Base-by-base conservation (phyloP, 1,284 basidiomycete genomes). In the Moesziomyces sp. region DNA sequence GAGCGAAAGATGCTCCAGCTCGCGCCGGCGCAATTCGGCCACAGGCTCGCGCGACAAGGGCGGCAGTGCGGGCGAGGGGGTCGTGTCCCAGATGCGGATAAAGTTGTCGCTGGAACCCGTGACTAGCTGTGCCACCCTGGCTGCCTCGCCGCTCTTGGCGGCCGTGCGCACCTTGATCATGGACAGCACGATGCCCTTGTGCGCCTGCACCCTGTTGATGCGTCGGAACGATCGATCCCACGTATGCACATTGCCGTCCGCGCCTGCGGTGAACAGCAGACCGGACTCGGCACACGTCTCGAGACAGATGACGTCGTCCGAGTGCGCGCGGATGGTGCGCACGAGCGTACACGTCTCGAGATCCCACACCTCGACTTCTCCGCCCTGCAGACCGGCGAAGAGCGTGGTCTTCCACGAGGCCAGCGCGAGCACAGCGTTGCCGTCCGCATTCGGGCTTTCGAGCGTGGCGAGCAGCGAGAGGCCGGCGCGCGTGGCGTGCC, bases 331-430 rank as follows among this genome's bases (percentile, higher is more conserved):
- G 55, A 98, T 91, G 0, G 90, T 92, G 45, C 96, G 88, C 14
- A 98, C 90, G 40, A 92, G 86, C 0, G 93, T 92, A 64, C 90
- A 90, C 0, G 93, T 96, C 82, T 95, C 94, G 11, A 97, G 86
- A 83, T 98, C 95, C 86, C 93, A 91, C 7, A 98, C 91, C 72
- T 76, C 92, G 76, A 98, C 92, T 73, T 92, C 90, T 1, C 96
- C 96, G 72, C 93, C 93, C 84, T 99, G 96, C 76, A 94, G 91
- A 0, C 94, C 96, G 0, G 93, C 94, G 77, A 92, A 97, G 18
- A 97, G 87, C 0, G 93, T 93, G 40, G 91, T 92, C 38, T 91
- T 55, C 45, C 89, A 88, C 0, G 89, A 89, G 1, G 89, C 89
- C 18, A 98, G 87, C 0, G 93, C 89, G n/a, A 96, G 87, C 3